Evolutionary conservation across 1,139 yeast genomes (phyloP).

Genomic region (Suhomyces atakaporum): DNA sequence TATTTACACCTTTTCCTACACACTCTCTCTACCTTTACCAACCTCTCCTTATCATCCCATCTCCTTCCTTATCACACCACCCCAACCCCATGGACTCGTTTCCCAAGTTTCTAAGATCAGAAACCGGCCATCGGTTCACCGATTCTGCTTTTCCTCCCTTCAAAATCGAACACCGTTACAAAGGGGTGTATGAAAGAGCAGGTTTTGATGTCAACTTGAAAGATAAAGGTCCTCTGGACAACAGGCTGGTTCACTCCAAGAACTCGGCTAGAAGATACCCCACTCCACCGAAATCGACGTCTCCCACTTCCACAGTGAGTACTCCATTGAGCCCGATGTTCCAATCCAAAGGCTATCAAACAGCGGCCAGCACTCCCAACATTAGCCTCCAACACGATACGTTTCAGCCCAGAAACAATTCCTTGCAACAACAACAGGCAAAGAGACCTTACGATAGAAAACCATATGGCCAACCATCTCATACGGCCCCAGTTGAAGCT

Average conservation of each 20-base stretch:
- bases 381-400: slow-evolving; percentile 10
- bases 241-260: slow-evolving; percentile 14
- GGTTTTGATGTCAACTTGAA: slow-evolving; percentile 56
- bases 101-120: slow-evolving; percentile 32
- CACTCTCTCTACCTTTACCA: neutral
- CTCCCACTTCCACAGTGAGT: slow-evolving; percentile 13
- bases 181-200: slow-evolving; percentile 65
- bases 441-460: slow-evolving; percentile 4
- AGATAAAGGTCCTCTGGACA: slow-evolving; percentile 13
- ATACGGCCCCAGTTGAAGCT: slow-evolving; percentile 7
- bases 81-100: slow-evolving; percentile 22
- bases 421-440: slow-evolving; percentile 7
- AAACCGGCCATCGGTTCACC: slow-evolving; percentile 33
- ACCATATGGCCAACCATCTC: slow-evolving; percentile 7
- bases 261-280: slow-evolving; percentile 8
- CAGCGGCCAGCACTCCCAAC: slow-evolving; percentile 12
- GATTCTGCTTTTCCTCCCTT: slow-evolving; percentile 62
- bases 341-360: slow-evolving; percentile 10
- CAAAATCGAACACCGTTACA: slow-evolving; percentile 54
- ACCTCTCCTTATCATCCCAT: neutral
- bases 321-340: slow-evolving; percentile 13
- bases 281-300: slow-evolving; percentile 15
- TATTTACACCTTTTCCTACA: neutral
- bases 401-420: slow-evolving; percentile 8
- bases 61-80: neutral